Evolutionary conservation across 106 monocot genomes (phyloP).

Genomic region (Amphibolis antarctica): DNA sequence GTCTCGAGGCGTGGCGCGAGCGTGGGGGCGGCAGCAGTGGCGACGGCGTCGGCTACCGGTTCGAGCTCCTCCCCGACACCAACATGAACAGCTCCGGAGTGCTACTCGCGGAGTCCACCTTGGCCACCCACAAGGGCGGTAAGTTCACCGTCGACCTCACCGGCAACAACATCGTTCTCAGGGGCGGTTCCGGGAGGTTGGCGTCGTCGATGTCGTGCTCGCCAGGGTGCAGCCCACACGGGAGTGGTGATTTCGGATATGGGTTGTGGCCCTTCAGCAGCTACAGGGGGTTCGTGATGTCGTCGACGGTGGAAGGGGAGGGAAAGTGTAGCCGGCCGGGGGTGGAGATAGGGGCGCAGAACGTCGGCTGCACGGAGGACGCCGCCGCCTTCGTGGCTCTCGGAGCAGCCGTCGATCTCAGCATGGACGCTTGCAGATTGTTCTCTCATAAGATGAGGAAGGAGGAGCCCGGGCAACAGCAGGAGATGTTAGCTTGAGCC

Average conservation of each 20-base stretch:
- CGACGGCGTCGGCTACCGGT: conserved; percentile 69
- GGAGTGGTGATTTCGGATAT: conserved; percentile 64
- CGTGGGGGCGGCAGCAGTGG: conserved; percentile 46
- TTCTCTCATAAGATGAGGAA: conserved; percentile 70
- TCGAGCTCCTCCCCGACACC: conserved; percentile 63
- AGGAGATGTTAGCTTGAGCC: too few species aligned
- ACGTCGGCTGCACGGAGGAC: conserved; percentile 82
- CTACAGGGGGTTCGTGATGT: conserved; percentile 85
- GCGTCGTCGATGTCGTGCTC: conserved; percentile 16
- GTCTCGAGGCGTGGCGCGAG: conserved; percentile 92
- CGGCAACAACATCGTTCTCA: neutral
- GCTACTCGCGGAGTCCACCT: conserved; percentile 44
- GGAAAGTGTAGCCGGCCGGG: conserved; percentile 39
- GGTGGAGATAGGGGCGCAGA: conserved; percentile 81
- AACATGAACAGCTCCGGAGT: conserved; percentile 26
- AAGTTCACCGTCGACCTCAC: conserved; percentile 66
- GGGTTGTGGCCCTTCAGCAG: conserved; percentile 38
- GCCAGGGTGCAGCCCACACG: conserved; percentile 60
- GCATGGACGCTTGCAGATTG: conserved; percentile 87
- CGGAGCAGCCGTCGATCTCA: conserved; percentile 82
- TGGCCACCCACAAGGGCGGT: conserved; percentile 61
- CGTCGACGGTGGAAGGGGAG: conserved; percentile 73
- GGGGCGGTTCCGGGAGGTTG: neutral
- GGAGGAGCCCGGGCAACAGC: conserved; percentile 51
- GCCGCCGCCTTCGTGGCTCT: conserved; percentile 92